Base-by-base conservation (phyloP, 768 basidiomycete species). In the Suillus sp. region DNA sequence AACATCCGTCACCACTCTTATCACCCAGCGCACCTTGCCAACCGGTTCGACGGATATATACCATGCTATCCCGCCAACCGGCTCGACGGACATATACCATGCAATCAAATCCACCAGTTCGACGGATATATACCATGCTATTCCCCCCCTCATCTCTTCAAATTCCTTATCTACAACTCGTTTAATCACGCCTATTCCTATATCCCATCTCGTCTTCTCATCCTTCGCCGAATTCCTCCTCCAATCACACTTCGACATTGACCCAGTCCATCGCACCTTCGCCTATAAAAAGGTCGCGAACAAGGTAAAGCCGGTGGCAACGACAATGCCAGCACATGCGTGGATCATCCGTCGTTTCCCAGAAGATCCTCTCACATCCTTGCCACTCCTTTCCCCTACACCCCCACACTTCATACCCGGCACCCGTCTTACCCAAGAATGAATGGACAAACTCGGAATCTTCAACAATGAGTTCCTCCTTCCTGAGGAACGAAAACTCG, bases 261-360 rank as follows among this genome's bases (percentile, higher is more conserved):
- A 65, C 10, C 59, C 59, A 1, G 6, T 57, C 0, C 20, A 1
- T 0, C 57, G 35, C 14, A 55, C 51, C 4, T 58, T 65, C n/a
- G 38, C 65, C 27, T 79, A 80, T 62, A 79, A 79, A 60, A 72
- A 71, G 35, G 77, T 78, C 0, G 71, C 71, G 0, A 67, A 75
- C 13, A 62, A 65, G 0, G 68, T 77, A 0, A 73, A 76, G 16
- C 80, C 78, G 3, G 75, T 81, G 4, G 14, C 68, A 1, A 64
- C 40, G 0, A 63, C 64, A 0, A 66, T 70, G 62, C 76, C 79
- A 0, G 71, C 78, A 54, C 68, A 81, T 37, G 75, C 74, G 1
- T 47, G 69, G 5, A 75, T 80, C 5, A 61, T 63, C 2, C 51
- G 74, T 0, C 53, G 40, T 9, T 70, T 81, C 32, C 77, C 78